phyloP scores from a whole-genome alignment of 257 asterid species.

The Solanum verrucosum region DNA sequence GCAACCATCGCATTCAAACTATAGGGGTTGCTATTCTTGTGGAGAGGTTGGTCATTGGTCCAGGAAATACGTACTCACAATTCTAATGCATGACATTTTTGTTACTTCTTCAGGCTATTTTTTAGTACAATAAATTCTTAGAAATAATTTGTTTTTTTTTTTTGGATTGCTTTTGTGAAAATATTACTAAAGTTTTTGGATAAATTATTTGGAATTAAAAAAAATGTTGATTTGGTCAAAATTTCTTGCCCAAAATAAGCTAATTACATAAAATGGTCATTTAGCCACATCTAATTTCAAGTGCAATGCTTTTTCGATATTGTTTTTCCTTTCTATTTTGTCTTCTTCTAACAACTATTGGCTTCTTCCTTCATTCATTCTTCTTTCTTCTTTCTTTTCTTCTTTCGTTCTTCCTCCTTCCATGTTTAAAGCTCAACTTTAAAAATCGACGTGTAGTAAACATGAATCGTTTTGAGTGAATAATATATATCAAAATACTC shows the following conservation, averaged over 20 bases:
- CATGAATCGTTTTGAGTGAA: not conserved
- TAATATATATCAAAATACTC: too few relatives aligned
- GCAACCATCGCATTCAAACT: too few relatives aligned
- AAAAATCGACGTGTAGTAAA: too few relatives aligned
- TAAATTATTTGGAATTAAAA: not conserved
- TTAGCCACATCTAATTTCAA: not conserved
- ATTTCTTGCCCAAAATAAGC: not conserved
- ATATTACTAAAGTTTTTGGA: not conserved
- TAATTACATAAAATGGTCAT: not conserved
- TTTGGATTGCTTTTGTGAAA: not conserved
- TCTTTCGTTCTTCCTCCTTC: not conserved
- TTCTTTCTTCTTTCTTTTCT: not conserved
- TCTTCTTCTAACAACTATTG: too few relatives aligned
- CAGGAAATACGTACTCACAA: not conserved
- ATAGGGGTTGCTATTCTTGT: too few relatives aligned
- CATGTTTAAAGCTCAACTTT: not conserved
- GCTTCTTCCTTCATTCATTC: not conserved
- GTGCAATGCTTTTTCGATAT: not conserved
- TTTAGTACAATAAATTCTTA: not conserved
- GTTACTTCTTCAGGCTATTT: not conserved
- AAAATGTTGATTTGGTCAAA: not conserved
- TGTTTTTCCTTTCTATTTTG: not conserved
- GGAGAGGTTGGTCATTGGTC: too few relatives aligned
- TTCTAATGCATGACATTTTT: not conserved
- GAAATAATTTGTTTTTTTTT: not conserved